These are phyloP conservation scores for Eutrema heterophyllum DNA, from an alignment of 345 rosid genomes.

Conservation along the genomic window DNA sequence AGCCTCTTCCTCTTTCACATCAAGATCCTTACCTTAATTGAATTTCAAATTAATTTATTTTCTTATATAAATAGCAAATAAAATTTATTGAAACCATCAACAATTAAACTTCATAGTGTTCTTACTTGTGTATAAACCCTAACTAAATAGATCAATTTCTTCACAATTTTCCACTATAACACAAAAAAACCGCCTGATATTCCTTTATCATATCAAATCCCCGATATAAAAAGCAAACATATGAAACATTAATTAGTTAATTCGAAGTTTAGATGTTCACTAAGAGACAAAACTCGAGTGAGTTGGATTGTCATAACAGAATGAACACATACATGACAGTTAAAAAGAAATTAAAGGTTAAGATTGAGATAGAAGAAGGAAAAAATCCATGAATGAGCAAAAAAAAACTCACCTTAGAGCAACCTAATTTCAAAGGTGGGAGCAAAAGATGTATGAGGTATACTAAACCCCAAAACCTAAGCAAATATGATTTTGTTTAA, in stretches of 20 bases:
- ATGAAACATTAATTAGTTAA: not conserved
- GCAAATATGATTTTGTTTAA: not conserved
- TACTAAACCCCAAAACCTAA: not conserved
- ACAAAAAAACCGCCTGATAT: not conserved
- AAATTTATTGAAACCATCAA: not conserved
- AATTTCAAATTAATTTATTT: too few species aligned
- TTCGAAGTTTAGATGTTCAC: not conserved
- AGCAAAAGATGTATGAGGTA: not conserved
- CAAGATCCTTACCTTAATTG: not conserved
- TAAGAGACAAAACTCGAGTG: slow-evolving; percentile 7
- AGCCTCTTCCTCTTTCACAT: not conserved
- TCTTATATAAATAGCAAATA: not conserved
- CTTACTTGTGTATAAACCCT: not conserved
- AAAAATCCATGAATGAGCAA: not conserved
- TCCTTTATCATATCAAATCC: not conserved
- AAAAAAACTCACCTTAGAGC: not conserved
- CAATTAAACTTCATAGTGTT: not conserved
- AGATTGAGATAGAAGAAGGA: not conserved
- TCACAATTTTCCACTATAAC: not conserved
- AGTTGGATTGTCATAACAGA: not conserved
- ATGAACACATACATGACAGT: not conserved
- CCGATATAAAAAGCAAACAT: not conserved
- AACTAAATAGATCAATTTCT: not conserved
- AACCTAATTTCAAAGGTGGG: not conserved
- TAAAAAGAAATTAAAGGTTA: not conserved